These are phyloP conservation scores for Pichia sp. DNA, from an alignment of 1,139 yeast species.

Conservation along the genomic window DNA sequence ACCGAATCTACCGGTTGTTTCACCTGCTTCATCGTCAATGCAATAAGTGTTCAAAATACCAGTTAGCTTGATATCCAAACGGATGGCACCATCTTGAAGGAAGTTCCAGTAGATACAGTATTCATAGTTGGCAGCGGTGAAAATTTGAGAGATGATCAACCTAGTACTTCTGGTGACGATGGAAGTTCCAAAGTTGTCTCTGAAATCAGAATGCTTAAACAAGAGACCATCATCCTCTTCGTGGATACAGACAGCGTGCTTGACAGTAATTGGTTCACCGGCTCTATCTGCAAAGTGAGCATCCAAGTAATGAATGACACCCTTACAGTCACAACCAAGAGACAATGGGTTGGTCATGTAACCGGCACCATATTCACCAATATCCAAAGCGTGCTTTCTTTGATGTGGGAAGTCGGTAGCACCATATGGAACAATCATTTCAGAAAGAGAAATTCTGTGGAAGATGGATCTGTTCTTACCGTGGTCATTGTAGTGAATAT, in stretches of 20 bases:
- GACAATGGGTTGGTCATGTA: slow-evolving; percentile 64
- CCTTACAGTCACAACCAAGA: slow-evolving; percentile 87
- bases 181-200: slow-evolving; percentile 64
- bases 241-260: slow-evolving; percentile 81
- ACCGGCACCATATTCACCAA: slow-evolving; percentile 91
- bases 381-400: slow-evolving; percentile 88
- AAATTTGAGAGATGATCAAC: slow-evolving; percentile 77
- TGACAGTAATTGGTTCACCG: slow-evolving; percentile 61
- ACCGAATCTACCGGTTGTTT: slow-evolving; percentile 81
- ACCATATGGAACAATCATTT: slow-evolving; percentile 92
- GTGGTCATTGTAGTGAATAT: slow-evolving; percentile 51
- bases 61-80: slow-evolving; percentile 81
- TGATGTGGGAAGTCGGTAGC: slow-evolving; percentile 88
- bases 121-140: slow-evolving; percentile 89
- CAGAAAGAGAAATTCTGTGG: slow-evolving; percentile 73
- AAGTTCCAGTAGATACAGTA: slow-evolving; percentile 72
- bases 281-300: slow-evolving; percentile 50
- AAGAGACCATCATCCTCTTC: slow-evolving; percentile 82
- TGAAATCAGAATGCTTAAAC: slow-evolving; percentile 79
- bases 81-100: slow-evolving; percentile 77
- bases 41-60: slow-evolving; percentile 84
- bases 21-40: slow-evolving; percentile 65
- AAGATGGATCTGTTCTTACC: slow-evolving; percentile 79
- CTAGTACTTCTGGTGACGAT: slow-evolving; percentile 83
- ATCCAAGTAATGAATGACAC: slow-evolving; percentile 76